Conservation (phyloP, 768 basidiomycete species). For the Suillus subalutaceus region DNA sequence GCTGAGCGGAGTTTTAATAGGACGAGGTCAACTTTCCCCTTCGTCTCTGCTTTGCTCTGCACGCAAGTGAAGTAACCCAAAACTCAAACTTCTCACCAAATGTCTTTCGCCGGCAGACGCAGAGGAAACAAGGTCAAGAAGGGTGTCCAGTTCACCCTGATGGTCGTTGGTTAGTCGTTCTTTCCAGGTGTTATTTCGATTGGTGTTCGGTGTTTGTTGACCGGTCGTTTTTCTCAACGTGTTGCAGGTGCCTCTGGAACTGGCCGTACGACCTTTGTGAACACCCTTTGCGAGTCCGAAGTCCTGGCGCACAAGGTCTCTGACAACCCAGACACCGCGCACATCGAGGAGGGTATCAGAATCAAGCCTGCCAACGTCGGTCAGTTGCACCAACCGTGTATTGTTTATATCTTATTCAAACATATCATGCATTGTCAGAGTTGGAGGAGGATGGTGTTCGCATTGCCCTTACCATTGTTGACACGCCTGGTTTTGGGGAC, state of each 20-base stretch:
- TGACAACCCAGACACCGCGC: constrained; percentile 85
- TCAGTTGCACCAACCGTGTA: constrained; percentile 30
- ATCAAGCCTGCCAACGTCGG: constrained; percentile 96
- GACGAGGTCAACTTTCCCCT: constrained; percentile 32
- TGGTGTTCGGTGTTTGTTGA: constrained; percentile 25
- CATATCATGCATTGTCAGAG: constrained; percentile 50
- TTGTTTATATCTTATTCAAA: neutral
- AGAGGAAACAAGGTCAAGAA: constrained; percentile 97
- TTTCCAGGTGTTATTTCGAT: neutral
- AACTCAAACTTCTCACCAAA: constrained; percentile 38
- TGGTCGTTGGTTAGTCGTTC: constrained; percentile 87
- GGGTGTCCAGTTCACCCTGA: constrained; percentile 96
- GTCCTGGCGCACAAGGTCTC: constrained; percentile 87
- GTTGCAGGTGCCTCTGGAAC: constrained; percentile 91
- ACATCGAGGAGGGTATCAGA: constrained; percentile 90
- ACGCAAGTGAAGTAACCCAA: constrained; percentile 28
- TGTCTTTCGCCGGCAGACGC: constrained; percentile 87
- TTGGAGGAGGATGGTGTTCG: constrained; percentile 98
- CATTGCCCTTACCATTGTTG: constrained; percentile 96
- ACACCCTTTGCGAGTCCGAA: constrained; percentile 97
- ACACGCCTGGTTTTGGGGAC: constrained; percentile 98
- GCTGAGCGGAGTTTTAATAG: constrained; percentile 36
- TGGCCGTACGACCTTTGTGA: constrained; percentile 97
- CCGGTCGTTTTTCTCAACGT: constrained; percentile 11
- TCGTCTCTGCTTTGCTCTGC: constrained; percentile 32